Evolutionary conservation across 768 basidiomycete genomes (phyloP).

Genomic region (Termitomyces sp.): DNA sequence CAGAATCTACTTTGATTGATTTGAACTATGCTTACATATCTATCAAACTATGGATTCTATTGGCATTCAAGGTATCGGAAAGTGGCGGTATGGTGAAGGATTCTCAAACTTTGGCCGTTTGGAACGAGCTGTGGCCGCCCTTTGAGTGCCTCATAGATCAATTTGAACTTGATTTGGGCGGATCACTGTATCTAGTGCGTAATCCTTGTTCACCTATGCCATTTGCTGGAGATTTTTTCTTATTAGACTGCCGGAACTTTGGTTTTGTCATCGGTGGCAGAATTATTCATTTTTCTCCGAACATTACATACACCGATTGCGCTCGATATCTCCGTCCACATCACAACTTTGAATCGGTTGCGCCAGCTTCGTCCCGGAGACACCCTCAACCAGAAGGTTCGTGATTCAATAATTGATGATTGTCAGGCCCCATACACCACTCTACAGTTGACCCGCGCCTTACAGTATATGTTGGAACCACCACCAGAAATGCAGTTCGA

Average conservation of each 20-base stretch:
- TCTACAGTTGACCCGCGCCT: conserved; percentile 48
- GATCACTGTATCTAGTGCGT: conserved; percentile 36
- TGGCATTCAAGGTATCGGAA: conserved; percentile 37
- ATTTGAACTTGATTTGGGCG: conserved; percentile 43
- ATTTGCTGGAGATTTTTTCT: conserved; percentile 1
- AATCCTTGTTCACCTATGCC: background rate
- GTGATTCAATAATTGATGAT: conserved; percentile 6
- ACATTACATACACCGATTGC: conserved; percentile 48
- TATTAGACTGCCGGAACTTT: conserved; percentile 48
- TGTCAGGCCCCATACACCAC: background rate
- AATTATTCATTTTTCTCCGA: conserved; percentile 59
- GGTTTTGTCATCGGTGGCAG: conserved; percentile 57
- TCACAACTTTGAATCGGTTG: conserved; percentile 45
- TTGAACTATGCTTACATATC: conserved; percentile 66
- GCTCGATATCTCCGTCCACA: conserved; percentile 48
- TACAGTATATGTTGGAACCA: conserved; percentile 47
- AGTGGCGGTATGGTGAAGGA: conserved; percentile 22
- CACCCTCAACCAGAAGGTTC: conserved; percentile 45
- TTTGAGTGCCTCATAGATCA: conserved; percentile 51
- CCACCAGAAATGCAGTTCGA: conserved; percentile 40
- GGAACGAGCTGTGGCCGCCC: conserved; percentile 77
- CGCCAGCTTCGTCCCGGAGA: conserved; percentile 44
- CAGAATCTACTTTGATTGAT: conserved; percentile 46
- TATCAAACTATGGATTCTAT: conserved; percentile 67
- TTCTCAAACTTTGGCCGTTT: conserved; percentile 38